These are phyloP conservation scores for Penicillium bovifimosum DNA, from an alignment of 495 filamentous ascomycete species.

Conservation along the genomic window DNA sequence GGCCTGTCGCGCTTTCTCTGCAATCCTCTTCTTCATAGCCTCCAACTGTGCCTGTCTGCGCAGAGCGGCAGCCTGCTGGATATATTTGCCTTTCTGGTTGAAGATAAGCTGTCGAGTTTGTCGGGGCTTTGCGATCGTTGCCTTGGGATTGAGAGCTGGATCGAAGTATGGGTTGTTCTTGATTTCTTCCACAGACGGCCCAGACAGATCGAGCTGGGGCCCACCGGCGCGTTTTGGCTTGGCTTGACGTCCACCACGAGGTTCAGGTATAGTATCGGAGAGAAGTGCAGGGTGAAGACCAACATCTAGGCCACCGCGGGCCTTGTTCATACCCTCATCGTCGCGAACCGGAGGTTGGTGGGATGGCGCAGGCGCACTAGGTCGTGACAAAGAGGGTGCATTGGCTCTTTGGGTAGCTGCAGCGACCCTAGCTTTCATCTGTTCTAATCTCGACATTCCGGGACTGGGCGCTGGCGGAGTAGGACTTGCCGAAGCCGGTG, in stretches of 20 bases:
- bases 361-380: slow-evolving; percentile 30
- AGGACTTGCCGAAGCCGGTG: slow-evolving; percentile 27
- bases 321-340: slow-evolving; percentile 45
- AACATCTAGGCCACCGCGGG: slow-evolving; percentile 76
- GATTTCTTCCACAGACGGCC: slow-evolving; percentile 61
- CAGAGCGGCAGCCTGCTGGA: slow-evolving; percentile 82
- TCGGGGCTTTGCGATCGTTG: slow-evolving; percentile 56
- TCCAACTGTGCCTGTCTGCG: slow-evolving; percentile 83
- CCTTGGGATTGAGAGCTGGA: slow-evolving; percentile 58
- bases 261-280: slow-evolving; percentile 61
- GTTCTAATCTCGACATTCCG: slow-evolving; percentile 50
- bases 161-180: slow-evolving; percentile 86
- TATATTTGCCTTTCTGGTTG: slow-evolving; percentile 96
- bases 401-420: slow-evolving; percentile 62
- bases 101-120: slow-evolving; percentile 74
- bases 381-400: slow-evolving; percentile 38
- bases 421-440: slow-evolving; percentile 77
- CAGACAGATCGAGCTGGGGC: slow-evolving; percentile 62
- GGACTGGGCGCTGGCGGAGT: slow-evolving; percentile 40
- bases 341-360: slow-evolving; percentile 42
- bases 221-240: slow-evolving; percentile 57
- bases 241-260: slow-evolving; percentile 51
- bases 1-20: slow-evolving; percentile 73
- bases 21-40: slow-evolving; percentile 89
- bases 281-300: slow-evolving; percentile 84